A percentile compares a stretch with the other conserved stretches of the same genome.
Conservation (phyloP, 345 rosid genomes). For the Lenwebbia sp. region DNA sequence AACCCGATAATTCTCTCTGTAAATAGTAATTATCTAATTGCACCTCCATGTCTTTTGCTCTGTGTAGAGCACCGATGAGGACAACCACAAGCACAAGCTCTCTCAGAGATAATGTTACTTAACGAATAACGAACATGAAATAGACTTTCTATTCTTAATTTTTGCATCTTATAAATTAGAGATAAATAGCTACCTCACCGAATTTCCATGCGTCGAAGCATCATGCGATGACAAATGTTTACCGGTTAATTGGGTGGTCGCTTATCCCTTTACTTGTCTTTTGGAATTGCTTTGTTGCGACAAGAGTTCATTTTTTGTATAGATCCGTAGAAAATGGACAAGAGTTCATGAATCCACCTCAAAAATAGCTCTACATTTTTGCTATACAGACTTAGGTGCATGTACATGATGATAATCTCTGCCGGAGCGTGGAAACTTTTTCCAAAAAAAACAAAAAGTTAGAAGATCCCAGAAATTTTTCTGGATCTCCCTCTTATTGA, state of each 20-base stretch:
- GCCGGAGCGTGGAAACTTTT: neutral
- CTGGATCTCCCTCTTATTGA: neutral
- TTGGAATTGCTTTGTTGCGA: neutral
- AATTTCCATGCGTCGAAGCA: neutral
- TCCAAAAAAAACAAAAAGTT: neutral
- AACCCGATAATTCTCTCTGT: too few relatives aligned
- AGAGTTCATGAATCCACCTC: neutral
- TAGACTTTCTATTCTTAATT: too few relatives aligned
- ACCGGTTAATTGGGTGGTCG: too few relatives aligned
- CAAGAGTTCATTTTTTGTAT: too few relatives aligned
- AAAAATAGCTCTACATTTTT: neutral
- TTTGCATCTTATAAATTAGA: too few relatives aligned
- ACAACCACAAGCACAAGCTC: too few relatives aligned
- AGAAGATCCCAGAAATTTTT: neutral
- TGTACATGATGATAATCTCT: neutral
- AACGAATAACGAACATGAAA: too few relatives aligned
- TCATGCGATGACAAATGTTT: neutral
- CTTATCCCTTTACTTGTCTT: too few relatives aligned
- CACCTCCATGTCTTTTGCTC: too few relatives aligned
- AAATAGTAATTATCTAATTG: too few relatives aligned
- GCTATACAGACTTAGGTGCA: constrained; percentile 2
- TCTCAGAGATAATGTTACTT: too few relatives aligned
- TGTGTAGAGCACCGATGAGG: too few relatives aligned
- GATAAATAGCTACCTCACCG: neutral
- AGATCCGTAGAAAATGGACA: neutral